Conservation (phyloP, 164 flowering plant species). For the Umbellularia californica region DNA sequence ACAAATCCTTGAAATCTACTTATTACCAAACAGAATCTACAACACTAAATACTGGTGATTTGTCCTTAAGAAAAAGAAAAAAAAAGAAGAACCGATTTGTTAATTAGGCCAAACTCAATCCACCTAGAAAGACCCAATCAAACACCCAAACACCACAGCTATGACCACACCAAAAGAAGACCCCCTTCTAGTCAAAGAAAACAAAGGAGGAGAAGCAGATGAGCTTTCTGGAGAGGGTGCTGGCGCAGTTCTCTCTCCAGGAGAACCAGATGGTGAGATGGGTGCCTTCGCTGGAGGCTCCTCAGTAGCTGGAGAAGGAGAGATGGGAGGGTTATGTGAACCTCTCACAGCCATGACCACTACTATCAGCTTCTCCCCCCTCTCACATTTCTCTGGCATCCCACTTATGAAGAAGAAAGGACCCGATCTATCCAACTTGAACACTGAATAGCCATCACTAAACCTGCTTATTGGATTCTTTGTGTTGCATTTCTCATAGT, state of each 20-base stretch:
- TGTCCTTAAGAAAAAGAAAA: no score
- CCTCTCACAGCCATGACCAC: constrained; percentile 39
- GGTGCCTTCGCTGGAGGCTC: constrained; percentile 8
- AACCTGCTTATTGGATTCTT: constrained; percentile 36
- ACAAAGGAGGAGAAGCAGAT: neutral
- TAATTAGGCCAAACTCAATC: no score
- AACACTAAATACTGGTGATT: no score
- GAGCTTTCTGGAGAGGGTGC: neutral
- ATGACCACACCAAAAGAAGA: neutral
- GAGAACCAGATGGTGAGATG: constrained; percentile 1
- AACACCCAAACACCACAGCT: neutral
- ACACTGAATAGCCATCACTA: constrained; percentile 34
- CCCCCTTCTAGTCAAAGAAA: neutral
- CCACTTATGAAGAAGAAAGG: constrained; percentile 63
- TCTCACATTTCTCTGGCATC: constrained; percentile 27
- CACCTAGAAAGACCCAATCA: no score
- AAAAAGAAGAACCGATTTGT: no score
- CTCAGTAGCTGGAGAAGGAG: neutral
- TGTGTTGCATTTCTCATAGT: constrained; percentile 48
- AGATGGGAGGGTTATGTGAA: constrained; percentile 2
- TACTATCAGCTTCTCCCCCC: constrained; percentile 47
- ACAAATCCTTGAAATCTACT: no score
- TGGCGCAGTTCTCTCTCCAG: neutral
- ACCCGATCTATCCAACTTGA: constrained; percentile 45
- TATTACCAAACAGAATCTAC: no score